phyloP scores from a whole-genome alignment of 345 rosid genomes.

The Excoecaria agallocha region DNA sequence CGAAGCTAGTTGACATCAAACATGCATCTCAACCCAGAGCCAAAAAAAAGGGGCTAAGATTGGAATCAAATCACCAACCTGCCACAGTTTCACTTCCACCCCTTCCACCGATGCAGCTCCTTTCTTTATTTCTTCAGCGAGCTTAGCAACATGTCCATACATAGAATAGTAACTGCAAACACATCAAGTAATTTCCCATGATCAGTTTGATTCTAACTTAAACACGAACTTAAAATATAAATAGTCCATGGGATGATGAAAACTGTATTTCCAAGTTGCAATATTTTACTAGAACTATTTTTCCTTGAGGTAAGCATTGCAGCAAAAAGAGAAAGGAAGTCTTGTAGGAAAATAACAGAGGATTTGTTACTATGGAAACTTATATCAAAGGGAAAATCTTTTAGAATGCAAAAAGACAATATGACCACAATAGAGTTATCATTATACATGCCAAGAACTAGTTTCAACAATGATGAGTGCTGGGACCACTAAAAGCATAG shows the following conservation, averaged over 20 bases:
- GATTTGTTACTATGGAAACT: too few relatives aligned
- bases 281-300: not conserved
- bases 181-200: not conserved
- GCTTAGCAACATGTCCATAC: conserved; percentile 92
- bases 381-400: not conserved
- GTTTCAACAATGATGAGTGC: conserved; percentile 27
- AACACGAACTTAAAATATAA: not conserved
- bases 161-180: conserved; percentile 80
- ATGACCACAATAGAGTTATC: conserved; percentile 1
- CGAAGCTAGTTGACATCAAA: not conserved
- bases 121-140: conserved; percentile 88
- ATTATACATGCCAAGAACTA: conserved; percentile 19
- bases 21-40: not conserved
- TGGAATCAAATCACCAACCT: conserved; percentile 41
- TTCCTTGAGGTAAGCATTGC: too few relatives aligned
- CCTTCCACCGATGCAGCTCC: conserved; percentile 97
- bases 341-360: too few relatives aligned
- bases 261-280: not conserved
- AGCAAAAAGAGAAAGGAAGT: too few relatives aligned
- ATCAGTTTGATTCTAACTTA: not conserved
- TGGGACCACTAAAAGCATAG: conserved; percentile 36
- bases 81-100: conserved; percentile 94
- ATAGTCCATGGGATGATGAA: not conserved
- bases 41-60: not conserved
- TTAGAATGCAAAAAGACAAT: not conserved